Evolutionary conservation across 345 rosid genomes (phyloP), one percentile per base, ranked within the genome.

Genomic region (Jatropha curcas): DNA sequence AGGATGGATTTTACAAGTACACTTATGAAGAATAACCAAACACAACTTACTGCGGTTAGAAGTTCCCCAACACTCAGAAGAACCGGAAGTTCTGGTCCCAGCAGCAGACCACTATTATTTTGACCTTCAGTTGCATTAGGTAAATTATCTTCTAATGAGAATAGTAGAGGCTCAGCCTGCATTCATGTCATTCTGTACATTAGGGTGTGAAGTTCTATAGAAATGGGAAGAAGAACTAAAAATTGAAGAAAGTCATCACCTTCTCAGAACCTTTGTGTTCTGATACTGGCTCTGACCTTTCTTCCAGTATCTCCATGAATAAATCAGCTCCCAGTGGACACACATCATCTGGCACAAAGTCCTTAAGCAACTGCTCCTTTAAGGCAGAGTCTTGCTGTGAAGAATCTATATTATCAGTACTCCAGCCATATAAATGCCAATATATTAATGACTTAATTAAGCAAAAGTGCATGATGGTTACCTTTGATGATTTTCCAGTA

Each of bases 11-110:
- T 60, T 31, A 31, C 17, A n/a, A 41, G 34, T 43, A 20, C 16
- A 24, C 52, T 13, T 24, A 25, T 12, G 5, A n/a, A 16, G 22
- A 60, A 60, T 5, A 60, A 17, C 39, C 24, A n/a, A 60, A 28
- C 20, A 60, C 45, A 45, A 78, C 94, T 86, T 69, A 90, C 96
- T 33, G 86, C 80, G 74, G 67, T 73, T 56, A 88, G 78, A 82
- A 88, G 88, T 72, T 88, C 87, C 72, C 84, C 88, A 34, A 87
- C 81, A 70, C 89, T 89, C 34, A 87, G 67, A 71, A 90, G 89
- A 60, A 68, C 76, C 2, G 74, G 80, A 70, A 72, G 76, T 77
- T 78, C 81, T 31, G 53, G 39, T 7, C 48, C 69, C 57, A 77
- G 80, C 71, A 51, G 76, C 61, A 68, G 43, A 59, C 73, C 76